phyloP scores from a whole-genome alignment of 2,329 filamentous ascomycete genomes.

The Sodiomyces alkalinus region DNA sequence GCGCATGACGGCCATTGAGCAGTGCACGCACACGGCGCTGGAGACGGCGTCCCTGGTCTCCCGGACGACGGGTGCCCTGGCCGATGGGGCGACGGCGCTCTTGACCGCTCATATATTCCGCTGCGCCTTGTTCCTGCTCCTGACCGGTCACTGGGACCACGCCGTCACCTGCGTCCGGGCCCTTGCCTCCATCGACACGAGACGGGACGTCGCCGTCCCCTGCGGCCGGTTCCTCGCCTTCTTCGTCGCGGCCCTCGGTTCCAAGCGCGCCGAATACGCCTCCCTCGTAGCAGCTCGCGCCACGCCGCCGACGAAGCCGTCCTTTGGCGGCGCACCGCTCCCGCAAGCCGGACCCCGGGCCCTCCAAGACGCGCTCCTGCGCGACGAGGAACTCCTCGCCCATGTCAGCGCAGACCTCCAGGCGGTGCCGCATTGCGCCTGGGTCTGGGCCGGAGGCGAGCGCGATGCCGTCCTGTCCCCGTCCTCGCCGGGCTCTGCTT shows the following conservation, averaged over 20 bases:
- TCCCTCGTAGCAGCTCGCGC: slow-evolving; percentile 18
- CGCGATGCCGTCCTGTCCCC: slow-evolving; percentile 17
- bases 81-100: slow-evolving; percentile 55
- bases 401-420: slow-evolving; percentile 83
- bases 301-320: slow-evolving; percentile 17
- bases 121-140: slow-evolving; percentile 64
- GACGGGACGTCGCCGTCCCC: slow-evolving; percentile 55
- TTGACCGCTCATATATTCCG: slow-evolving; percentile 79
- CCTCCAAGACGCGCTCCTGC: slow-evolving; percentile 23
- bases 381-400: slow-evolving; percentile 76
- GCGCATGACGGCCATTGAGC: slow-evolving; percentile 57
- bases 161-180: slow-evolving; percentile 61
- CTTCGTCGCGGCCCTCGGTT: slow-evolving; percentile 55
- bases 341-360: slow-evolving; percentile 10
- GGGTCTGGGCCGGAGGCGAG: slow-evolving; percentile 64
- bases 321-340: slow-evolving; percentile 9
- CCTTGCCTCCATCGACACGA: slow-evolving; percentile 53
- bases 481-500: slow-evolving; percentile 5
- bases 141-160: slow-evolving; percentile 56
- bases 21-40: slow-evolving; percentile 57
- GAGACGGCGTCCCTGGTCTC: slow-evolving; percentile 68
- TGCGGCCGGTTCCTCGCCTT: slow-evolving; percentile 74
- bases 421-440: slow-evolving; percentile 58
- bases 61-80: slow-evolving; percentile 45
- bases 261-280: slow-evolving; percentile 32